Evolutionary conservation across 2,329 filamentous ascomycete species (phyloP).

Genomic region (Sclerotinia borealis): DNA sequence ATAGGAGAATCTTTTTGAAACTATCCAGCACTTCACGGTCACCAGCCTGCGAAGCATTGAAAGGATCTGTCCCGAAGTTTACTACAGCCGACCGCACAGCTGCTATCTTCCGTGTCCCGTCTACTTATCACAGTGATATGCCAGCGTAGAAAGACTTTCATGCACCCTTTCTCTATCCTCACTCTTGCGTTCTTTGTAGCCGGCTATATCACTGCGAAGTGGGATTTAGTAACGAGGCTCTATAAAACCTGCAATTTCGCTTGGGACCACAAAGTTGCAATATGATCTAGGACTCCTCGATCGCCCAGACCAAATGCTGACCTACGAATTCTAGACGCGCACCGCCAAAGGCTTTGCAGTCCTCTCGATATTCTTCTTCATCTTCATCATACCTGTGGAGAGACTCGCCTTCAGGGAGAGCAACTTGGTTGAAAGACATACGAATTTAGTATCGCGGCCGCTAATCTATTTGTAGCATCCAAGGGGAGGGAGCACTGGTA

Average conservation of each 20-base stretch:
- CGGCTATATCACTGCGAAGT: constrained; percentile 98
- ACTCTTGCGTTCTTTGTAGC: constrained; percentile 98
- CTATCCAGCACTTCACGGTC: too few species aligned
- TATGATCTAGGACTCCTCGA: constrained; percentile 35
- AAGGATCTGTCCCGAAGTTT: too few species aligned
- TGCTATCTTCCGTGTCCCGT: too few species aligned
- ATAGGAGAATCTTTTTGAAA: too few species aligned
- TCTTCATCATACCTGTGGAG: constrained; percentile 78
- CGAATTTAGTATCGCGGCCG: too few species aligned
- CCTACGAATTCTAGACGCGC: too few species aligned
- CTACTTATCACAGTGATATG: constrained; percentile 29
- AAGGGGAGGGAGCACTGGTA: constrained; percentile 66
- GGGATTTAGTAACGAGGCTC: constrained; percentile 93
- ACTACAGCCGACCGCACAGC: too few species aligned
- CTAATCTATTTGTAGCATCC: constrained; percentile 62
- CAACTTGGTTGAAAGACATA: too few species aligned
- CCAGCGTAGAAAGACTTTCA: constrained; percentile 39
- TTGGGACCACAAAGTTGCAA: constrained; percentile 97
- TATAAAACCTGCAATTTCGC: constrained; percentile 98
- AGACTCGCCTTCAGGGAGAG: constrained; percentile 76
- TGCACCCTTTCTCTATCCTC: constrained; percentile 97
- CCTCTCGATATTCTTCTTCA: constrained; percentile 76
- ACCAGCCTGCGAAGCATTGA: too few species aligned
- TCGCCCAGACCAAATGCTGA: too few species aligned
- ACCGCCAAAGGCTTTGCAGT: constrained; percentile 78